phyloP scores from a whole-genome alignment of 2,329 filamentous ascomycete genomes.

The Penicillium crustosum region DNA sequence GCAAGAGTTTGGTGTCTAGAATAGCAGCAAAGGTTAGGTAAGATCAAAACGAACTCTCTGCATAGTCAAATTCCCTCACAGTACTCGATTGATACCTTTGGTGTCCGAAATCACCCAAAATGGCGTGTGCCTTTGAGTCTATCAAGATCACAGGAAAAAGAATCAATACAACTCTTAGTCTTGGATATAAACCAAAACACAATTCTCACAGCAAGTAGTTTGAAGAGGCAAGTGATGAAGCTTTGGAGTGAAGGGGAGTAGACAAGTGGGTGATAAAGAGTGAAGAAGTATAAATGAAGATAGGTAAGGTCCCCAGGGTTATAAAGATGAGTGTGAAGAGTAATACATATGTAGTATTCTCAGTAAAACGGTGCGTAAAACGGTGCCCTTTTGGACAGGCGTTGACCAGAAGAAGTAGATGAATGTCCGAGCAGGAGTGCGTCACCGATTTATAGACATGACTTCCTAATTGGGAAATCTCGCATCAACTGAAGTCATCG shows the following conservation, averaged over 20 bases:
- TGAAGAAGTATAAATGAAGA: neutral
- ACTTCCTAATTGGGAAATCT: conserved; percentile 15
- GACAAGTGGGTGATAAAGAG: conserved; percentile 11
- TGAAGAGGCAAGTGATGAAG: neutral
- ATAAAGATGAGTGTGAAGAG: conserved; percentile 1
- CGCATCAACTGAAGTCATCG: conserved; percentile 5
- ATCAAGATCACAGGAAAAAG: neutral
- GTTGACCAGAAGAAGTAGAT: conserved; percentile 12
- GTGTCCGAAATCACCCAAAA: neutral
- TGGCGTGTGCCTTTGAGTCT: neutral
- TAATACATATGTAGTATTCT: neutral
- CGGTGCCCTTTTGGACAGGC: conserved; percentile 3
- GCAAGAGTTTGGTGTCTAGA: conserved; percentile 18
- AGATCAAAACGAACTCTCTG: neutral
- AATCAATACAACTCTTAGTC: neutral
- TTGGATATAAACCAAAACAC: neutral
- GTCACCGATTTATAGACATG: conserved; percentile 22
- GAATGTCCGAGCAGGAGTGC: conserved; percentile 14
- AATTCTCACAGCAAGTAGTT: neutral
- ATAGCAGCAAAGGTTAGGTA: conserved; percentile 16
- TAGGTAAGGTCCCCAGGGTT: neutral
- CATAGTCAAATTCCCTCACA: conserved; percentile 11
- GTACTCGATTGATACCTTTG: conserved; percentile 8
- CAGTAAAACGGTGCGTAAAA: neutral
- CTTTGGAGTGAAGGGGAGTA: neutral